phyloP scores from a whole-genome alignment of 768 basidiomycete genomes.

The Porpolomopsis calyptriformis region DNA sequence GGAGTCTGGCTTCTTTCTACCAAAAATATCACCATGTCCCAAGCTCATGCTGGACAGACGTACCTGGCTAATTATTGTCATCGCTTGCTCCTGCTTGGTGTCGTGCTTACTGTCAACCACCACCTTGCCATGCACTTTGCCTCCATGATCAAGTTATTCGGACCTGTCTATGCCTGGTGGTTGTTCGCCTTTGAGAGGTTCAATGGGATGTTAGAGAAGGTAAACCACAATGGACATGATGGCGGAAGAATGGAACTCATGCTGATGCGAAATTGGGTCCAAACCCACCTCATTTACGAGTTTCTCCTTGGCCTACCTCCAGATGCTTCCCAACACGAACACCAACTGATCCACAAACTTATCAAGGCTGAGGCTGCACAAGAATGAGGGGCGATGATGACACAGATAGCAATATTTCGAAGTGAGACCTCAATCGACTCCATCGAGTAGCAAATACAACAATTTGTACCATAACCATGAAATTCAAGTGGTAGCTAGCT shows the following conservation, averaged over 20 bases:
- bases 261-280: constrained; percentile 11
- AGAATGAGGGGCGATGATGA: constrained; percentile 15
- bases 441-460: neutral
- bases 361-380: constrained; percentile 10
- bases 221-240: constrained; percentile 23
- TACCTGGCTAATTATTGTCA: constrained; percentile 16
- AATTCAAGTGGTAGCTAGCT: neutral
- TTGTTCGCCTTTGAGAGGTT: constrained; percentile 25
- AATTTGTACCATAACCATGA: neutral
- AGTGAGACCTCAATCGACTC: constrained; percentile 10
- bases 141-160: constrained; percentile 16
- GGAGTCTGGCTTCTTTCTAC: constrained; percentile 14
- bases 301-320: constrained; percentile 13
- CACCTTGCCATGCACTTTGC: constrained; percentile 20
- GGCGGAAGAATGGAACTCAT: constrained; percentile 22
- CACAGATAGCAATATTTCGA: constrained; percentile 14
- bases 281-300: constrained; percentile 16
- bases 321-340: constrained; percentile 8
- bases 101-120: constrained; percentile 18
- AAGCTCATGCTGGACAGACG: constrained; percentile 15
- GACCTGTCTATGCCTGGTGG: constrained; percentile 27
- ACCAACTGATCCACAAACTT: constrained; percentile 8
- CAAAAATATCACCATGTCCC: constrained; percentile 14
- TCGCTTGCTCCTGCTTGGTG: constrained; percentile 8
- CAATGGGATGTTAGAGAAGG: constrained; percentile 24